Conservation (phyloP, 768 basidiomycete genomes). For the Erythrobasidium yunnanense region DNA sequence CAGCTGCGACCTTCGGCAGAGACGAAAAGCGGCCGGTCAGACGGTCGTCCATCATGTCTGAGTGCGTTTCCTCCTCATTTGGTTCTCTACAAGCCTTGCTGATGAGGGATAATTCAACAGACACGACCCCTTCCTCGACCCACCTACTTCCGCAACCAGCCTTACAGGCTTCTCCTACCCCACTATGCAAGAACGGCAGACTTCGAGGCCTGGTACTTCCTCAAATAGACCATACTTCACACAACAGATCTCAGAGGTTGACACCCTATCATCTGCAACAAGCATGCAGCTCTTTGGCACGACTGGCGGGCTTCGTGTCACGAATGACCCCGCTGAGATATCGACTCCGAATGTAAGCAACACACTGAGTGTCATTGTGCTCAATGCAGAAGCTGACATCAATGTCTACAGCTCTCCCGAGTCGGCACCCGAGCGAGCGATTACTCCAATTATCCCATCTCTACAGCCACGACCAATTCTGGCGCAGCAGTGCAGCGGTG, state of each 20-base stretch:
- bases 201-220: not conserved
- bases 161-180: not conserved
- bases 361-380: not conserved
- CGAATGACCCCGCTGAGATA: slow-evolving; percentile 15
- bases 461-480: no score
- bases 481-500: no score
- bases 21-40: no score
- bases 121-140: slow-evolving; percentile 20
- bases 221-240: not conserved
- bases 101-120: no score
- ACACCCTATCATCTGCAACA: slow-evolving; percentile 11
- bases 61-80: no score
- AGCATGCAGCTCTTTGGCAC: slow-evolving; percentile 23
- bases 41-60: no score
- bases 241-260: not conserved
- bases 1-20: no score
- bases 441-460: not conserved
- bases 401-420: slow-evolving; percentile 12
- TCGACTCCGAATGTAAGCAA: slow-evolving; percentile 1
- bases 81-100: no score
- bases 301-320: not conserved
- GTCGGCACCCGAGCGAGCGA: not conserved
- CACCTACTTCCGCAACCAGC: not conserved
- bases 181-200: not conserved
- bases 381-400: not conserved